Base-by-base conservation (phyloP, 1,139 yeast species). In the Debaryomyces psychrophilus region DNA sequence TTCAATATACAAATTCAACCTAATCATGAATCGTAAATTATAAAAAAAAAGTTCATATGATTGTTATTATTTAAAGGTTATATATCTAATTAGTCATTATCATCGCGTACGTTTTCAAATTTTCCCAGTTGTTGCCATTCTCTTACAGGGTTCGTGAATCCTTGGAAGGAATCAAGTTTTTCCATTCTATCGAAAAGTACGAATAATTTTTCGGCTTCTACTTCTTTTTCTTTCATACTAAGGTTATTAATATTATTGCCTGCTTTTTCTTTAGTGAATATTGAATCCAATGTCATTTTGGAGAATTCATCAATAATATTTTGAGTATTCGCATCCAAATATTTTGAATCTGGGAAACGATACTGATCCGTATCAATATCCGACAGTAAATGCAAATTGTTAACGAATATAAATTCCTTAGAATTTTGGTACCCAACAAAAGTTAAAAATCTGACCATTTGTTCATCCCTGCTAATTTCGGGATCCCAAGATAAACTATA, bases 231-330 rank as follows among this genome's bases (percentile, higher is more conserved):
- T 45, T 73, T 79, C n/a, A 68, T 71, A 1, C 79, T 68, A 67
- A 79, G 46, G 2, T 50, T 56, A 18, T 28, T 34, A 11, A 5
- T 25, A 20, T 20, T 20, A 11, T 29, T 22, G 4, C 36, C 1
- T 14, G 27, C 28, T 6, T 90, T 89, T 77, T 89, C 96, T 76
- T 96, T 96, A 60, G 95, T 96, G 82, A 84, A 85, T 56, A 96
- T 96, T 61, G 82, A 81, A 73, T 88, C 96, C 62, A 89, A 81
- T 69, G 89, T 96, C 82, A 89, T 89, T 83, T 87, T 88, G 82
- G 89, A 89, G 95, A 88, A 88, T 77, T 90, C 96, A 60, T 89
- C 85, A 71, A 96, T 96, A 11, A 31, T 9, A 12, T 39, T 17
- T 9, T 25, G 28, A 18, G 17, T 38, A 8, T 37, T 26, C 17